Base-by-base conservation (phyloP, 169 alveolate genomes). In the Cryptosporidium viatorum region DNA sequence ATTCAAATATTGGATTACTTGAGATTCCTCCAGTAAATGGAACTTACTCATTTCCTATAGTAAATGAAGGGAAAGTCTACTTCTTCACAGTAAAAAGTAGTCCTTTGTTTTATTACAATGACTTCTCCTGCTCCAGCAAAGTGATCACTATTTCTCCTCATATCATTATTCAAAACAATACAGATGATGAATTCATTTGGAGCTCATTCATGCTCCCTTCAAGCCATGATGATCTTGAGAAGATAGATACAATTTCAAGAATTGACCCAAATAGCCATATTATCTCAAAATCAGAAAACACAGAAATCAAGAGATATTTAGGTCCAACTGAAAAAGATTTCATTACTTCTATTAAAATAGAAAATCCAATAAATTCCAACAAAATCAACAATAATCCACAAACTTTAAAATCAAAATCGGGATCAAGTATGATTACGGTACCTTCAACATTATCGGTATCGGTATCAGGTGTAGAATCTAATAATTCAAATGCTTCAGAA, bases 11-110 rank as follows among this genome's bases (percentile, higher is more conserved):
- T 35, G 89, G 89, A 16, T 37, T 80, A 35, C 21, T 80, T 2
- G 89, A 80, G 18, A 80, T 80, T 14, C 89, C 89, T 12, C 65
- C 80, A 10, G 0, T 59, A 7, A 50, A 62, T 4, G 45, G 67
- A 14, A 62, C 89, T 3, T 62, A 80, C 52, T 80, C 89, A 62
- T 80, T 80, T 62, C 89, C 89, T 5, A 80, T 80, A 62, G 39
- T 62, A 7, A 80, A 45, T 62, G 75, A 62, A 45, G 55, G 55
- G 26, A 65, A 43, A 62, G 73, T 65, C n/a, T 62, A 73, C 35
- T 73, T 31, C 16, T 73, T 73, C 23, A 73, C 86, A 31, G 86
- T 73, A 3, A 73, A 73, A 41, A 73, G 70, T 35, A 52, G 70
- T 10, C 68, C 45, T 26, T 73, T 73, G 18, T 73, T 73, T 35